phyloP scores from a whole-genome alignment of 768 basidiomycete genomes.

The Auriscalpium vulgare region DNA sequence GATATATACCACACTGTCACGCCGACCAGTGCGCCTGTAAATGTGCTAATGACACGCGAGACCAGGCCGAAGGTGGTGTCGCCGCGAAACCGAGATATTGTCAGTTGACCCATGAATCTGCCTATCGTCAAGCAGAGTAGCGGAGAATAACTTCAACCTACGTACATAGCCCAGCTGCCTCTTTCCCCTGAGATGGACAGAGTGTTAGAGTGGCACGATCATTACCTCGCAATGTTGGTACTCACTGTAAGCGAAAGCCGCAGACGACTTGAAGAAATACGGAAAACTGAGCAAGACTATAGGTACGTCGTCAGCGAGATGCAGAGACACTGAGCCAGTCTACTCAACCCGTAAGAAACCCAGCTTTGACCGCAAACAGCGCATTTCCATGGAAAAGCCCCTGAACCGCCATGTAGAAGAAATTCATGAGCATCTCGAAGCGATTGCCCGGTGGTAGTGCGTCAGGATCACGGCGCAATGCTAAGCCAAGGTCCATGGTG shows the following conservation, averaged over 20 bases:
- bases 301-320: background rate
- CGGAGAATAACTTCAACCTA: background rate
- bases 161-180: constrained; percentile 65
- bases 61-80: constrained; percentile 65
- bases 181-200: constrained; percentile 34
- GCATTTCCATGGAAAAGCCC: constrained; percentile 49
- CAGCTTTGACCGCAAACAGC: constrained; percentile 67
- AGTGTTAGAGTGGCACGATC: background rate
- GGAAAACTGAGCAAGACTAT: constrained; percentile 54
- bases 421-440: constrained; percentile 44
- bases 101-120: constrained; percentile 72
- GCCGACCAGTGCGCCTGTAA: constrained; percentile 56
- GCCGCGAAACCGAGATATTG: constrained; percentile 62
- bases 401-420: constrained; percentile 32
- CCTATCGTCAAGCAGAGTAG: background rate
- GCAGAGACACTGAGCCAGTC: background rate
- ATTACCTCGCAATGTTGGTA: background rate
- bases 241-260: constrained; percentile 52
- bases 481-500: constrained; percentile 44
- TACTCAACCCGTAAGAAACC: constrained; percentile 36
- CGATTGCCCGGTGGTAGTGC: constrained; percentile 59
- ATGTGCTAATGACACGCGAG: constrained; percentile 54
- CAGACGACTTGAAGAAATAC: constrained; percentile 45
- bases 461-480: constrained; percentile 61
- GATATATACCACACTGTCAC: constrained; percentile 72